Percentiles rank a stretch among this genome's conserved stretches.
Conservation (phyloP, 306 rosid genomes). For the Leucaena leucocephala region DNA sequence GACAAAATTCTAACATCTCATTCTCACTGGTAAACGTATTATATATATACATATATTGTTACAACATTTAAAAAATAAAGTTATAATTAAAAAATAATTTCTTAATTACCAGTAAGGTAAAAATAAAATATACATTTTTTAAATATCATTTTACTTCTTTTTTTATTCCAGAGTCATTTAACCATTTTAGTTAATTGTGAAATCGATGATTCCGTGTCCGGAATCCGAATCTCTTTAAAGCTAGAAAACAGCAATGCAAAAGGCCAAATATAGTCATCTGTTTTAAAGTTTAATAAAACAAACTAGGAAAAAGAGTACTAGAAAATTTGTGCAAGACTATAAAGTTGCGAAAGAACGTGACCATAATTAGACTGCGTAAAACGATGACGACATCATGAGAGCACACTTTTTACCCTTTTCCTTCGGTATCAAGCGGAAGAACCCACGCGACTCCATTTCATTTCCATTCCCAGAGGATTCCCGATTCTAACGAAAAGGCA, state of each 20-base stretch:
- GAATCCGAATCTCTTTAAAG: neutral
- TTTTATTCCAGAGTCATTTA: too few species aligned
- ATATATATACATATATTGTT: too few species aligned
- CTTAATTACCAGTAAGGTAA: too few species aligned
- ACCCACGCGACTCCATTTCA: neutral
- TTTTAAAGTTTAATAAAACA: neutral
- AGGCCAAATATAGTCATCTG: neutral
- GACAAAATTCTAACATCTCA: too few species aligned
- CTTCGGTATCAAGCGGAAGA: neutral
- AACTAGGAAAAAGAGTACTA: neutral
- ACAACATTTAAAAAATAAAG: too few species aligned
- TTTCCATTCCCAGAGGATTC: neutral
- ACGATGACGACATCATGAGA: constrained; percentile 55
- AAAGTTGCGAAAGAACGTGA: constrained; percentile 7
- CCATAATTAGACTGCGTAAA: constrained; percentile 12
- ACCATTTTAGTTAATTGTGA: neutral
- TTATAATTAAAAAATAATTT: too few species aligned
- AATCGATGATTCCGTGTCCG: neutral
- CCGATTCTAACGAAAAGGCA: neutral
- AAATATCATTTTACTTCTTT: too few species aligned
- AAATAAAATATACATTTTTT: too few species aligned
- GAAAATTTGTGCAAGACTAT: neutral
- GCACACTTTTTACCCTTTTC: constrained; percentile 38
- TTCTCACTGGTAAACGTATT: too few species aligned
- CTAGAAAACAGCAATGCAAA: neutral